phyloP scores from a whole-genome alignment of 2,329 filamentous ascomycete genomes.

The Blumeria hordei region DNA sequence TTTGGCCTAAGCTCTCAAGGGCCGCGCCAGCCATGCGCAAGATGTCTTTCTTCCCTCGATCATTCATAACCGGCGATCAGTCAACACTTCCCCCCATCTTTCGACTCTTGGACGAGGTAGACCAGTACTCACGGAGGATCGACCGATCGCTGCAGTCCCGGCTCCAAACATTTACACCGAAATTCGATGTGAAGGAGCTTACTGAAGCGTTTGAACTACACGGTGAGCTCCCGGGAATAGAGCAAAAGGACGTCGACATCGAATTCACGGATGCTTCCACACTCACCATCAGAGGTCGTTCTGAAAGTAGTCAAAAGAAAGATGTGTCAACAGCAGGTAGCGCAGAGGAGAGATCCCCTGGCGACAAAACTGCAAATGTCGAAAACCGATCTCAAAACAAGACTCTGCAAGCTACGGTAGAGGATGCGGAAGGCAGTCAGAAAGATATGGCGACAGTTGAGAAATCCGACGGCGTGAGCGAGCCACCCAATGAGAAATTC shows the following conservation, averaged over 20 bases:
- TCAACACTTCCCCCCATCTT: conserved; percentile 34
- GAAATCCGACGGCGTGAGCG: not conserved
- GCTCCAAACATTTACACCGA: conserved; percentile 37
- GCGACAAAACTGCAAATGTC: not conserved
- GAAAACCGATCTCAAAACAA: not conserved
- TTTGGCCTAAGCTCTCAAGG: no score
- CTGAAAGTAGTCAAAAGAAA: conserved; percentile 25
- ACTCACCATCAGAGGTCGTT: conserved; percentile 42
- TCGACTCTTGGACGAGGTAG: conserved; percentile 39
- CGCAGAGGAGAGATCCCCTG: not conserved
- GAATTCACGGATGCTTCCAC: conserved; percentile 61
- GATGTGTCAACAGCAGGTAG: no score
- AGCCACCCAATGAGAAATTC: conserved; percentile 16
- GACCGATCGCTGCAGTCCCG: conserved; percentile 1
- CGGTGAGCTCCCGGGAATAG: conserved; percentile 55
- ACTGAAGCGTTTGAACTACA: conserved; percentile 48
- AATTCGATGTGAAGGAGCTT: conserved; percentile 56
- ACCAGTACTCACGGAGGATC: conserved; percentile 22
- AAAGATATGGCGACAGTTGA: not conserved
- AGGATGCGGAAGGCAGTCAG: not conserved
- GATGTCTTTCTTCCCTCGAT: conserved; percentile 36
- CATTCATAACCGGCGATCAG: conserved; percentile 17
- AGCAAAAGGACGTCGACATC: conserved; percentile 49
- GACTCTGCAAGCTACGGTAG: not conserved
- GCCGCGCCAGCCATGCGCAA: conserved; percentile 12